Evolutionary conservation across 345 rosid genomes (phyloP).

Genomic region (Gossypium sturtianum): DNA sequence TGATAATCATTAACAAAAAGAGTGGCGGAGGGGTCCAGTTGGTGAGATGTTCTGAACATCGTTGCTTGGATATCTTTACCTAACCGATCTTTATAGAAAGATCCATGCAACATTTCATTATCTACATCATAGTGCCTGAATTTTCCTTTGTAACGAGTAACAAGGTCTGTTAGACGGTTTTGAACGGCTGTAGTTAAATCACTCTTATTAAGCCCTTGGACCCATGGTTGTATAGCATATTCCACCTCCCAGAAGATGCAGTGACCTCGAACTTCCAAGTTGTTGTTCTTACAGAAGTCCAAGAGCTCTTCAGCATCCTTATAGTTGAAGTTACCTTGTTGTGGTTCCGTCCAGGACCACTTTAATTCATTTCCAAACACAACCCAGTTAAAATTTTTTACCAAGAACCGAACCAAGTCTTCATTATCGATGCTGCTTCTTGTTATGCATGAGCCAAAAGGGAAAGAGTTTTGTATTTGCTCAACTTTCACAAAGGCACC

Average conservation of each 20-base stretch:
- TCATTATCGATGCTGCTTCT: conserved; percentile 75
- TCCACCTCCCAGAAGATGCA: conserved; percentile 54
- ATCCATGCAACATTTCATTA: conserved; percentile 64
- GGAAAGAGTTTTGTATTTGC: conserved; percentile 74
- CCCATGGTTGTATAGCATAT: conserved; percentile 40
- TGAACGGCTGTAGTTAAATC: conserved; percentile 34
- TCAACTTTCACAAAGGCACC: conserved; percentile 49
- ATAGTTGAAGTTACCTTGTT: conserved; percentile 65
- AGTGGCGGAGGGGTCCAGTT: conserved; percentile 62
- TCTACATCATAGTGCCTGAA: conserved; percentile 71
- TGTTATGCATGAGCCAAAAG: conserved; percentile 75
- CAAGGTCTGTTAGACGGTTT: conserved; percentile 37
- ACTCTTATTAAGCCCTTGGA: conserved; percentile 31
- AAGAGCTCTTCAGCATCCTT: conserved; percentile 85
- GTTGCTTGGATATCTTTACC: conserved; percentile 55
- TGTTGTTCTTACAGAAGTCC: conserved; percentile 51
- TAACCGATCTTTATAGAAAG: conserved; percentile 61
- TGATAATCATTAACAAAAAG: conserved; percentile 90
- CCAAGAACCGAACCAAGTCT: conserved; percentile 64
- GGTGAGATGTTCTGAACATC: conserved; percentile 70
- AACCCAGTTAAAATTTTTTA: conserved; percentile 77
- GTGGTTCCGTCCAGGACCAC: conserved; percentile 89
- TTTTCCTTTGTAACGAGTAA: conserved; percentile 56
- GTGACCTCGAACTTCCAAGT: conserved; percentile 52
- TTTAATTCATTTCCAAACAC: conserved; percentile 89